Conservation (phyloP, 768 basidiomycete species). For the Tricholoma saponaceum region DNA sequence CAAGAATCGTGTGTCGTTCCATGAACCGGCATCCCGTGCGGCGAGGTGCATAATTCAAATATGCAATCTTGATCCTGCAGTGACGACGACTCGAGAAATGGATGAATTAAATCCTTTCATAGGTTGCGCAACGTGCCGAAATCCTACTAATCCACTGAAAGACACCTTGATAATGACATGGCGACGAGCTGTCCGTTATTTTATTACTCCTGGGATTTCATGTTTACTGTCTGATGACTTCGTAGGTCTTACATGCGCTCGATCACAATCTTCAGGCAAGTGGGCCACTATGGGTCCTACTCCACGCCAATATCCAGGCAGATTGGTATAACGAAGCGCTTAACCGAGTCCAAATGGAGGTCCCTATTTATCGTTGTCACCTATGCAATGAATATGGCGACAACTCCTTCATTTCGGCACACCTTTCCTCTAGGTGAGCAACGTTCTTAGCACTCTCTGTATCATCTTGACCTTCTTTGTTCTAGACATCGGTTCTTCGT, state of each 20-base stretch:
- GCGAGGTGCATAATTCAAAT: constrained; percentile 12
- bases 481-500: neutral
- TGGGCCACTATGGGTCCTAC: constrained; percentile 7
- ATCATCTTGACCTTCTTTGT: neutral
- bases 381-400: constrained; percentile 6
- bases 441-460: too few relatives aligned
- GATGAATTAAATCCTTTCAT: constrained; percentile 20
- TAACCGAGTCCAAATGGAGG: constrained; percentile 6
- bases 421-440: neutral
- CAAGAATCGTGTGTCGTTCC: constrained; percentile 13
- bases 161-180: constrained; percentile 22
- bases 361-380: constrained; percentile 14
- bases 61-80: constrained; percentile 20
- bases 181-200: constrained; percentile 14
- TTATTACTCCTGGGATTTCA: constrained; percentile 10
- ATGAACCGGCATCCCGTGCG: constrained; percentile 15
- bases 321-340: neutral
- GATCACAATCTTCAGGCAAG: constrained; percentile 7
- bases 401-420: neutral
- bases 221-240: constrained; percentile 1
- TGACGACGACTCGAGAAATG: constrained; percentile 20
- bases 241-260: constrained; percentile 11
- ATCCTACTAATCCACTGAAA: neutral
- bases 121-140: constrained; percentile 20
- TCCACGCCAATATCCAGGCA: neutral